phyloP scores from a whole-genome alignment of 2,329 filamentous ascomycete species.

The Neonectria magnoliae region DNA sequence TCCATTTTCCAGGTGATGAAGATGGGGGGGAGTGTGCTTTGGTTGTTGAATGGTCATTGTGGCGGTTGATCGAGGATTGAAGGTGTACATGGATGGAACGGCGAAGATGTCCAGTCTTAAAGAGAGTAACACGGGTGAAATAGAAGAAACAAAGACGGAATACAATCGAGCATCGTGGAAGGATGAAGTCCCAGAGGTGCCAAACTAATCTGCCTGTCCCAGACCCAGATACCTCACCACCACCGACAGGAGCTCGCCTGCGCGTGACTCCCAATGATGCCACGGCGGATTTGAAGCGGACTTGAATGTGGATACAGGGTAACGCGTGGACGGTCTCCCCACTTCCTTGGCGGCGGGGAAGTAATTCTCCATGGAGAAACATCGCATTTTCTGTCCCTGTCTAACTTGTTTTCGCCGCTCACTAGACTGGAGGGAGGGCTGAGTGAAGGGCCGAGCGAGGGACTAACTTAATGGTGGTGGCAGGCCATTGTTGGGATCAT shows the following conservation, averaged over 20 bases:
- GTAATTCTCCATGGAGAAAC: constrained; percentile 17
- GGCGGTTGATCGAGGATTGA: neutral
- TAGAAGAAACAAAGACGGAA: constrained; percentile 3
- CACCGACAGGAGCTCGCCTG: neutral
- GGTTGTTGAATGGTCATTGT: constrained; percentile 23
- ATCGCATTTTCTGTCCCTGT: constrained; percentile 13
- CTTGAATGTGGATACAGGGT: neutral
- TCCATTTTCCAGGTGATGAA: constrained; percentile 37
- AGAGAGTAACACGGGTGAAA: constrained; percentile 1
- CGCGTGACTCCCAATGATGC: constrained; percentile 14
- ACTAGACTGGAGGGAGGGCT: too few relatives aligned
- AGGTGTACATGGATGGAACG: neutral
- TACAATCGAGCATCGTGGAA: neutral
- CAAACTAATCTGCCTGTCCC: neutral
- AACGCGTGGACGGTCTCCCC: neutral
- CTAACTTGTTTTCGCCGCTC: neutral
- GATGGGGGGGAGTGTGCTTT: constrained; percentile 25
- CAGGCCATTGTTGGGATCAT: too few relatives aligned
- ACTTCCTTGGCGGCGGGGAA: constrained; percentile 5
- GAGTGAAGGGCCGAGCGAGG: too few relatives aligned
- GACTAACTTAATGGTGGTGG: too few relatives aligned
- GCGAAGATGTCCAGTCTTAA: neutral
- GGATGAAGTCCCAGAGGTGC: neutral
- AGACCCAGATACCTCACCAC: neutral
- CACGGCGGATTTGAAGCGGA: neutral